A percentile compares a stretch with the other conserved stretches of the same genome.
These are phyloP conservation scores for Globisporangium viniferum DNA, from an alignment of 352 stramenopile genomes.

Conservation along the genomic window DNA sequence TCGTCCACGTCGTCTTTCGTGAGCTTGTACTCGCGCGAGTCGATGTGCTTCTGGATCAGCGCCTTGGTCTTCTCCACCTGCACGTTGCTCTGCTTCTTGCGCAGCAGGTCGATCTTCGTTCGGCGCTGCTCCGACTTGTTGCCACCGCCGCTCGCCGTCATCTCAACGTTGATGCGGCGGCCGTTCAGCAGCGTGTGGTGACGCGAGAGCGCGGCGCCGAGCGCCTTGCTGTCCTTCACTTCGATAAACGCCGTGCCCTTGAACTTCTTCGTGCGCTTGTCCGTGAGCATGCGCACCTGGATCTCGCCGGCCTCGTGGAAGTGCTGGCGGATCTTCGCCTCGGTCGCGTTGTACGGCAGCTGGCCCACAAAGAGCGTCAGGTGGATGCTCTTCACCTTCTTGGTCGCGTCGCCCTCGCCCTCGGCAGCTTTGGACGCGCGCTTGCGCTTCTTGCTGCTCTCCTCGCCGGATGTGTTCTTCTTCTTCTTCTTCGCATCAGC, in stretches of 20 bases:
- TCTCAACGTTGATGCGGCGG: constrained; percentile 85
- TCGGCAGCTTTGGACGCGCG: constrained; percentile 21
- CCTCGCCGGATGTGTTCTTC: constrained; percentile 21
- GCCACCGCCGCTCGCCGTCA: constrained; percentile 75
- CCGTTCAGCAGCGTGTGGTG: constrained; percentile 80
- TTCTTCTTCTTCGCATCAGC: constrained; percentile 18
- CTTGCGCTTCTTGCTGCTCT: constrained; percentile 52
- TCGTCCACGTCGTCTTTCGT: constrained; percentile 79
- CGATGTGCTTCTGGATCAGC: constrained; percentile 79
- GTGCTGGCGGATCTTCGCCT: constrained; percentile 59
- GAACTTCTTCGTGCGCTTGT: constrained; percentile 83
- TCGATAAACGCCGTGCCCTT: constrained; percentile 86
- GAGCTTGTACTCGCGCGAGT: constrained; percentile 67
- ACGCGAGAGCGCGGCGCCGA: constrained; percentile 69
- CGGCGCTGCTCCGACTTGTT: constrained; percentile 79
- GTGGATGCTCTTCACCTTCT: constrained; percentile 75
- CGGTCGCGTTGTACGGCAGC: constrained; percentile 72
- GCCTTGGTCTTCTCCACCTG: constrained; percentile 83
- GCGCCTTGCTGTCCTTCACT: constrained; percentile 77
- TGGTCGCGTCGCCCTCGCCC: constrained; percentile 20
- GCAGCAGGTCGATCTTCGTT: constrained; percentile 62
- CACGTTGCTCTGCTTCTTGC: constrained; percentile 81
- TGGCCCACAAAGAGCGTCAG: constrained; percentile 85
- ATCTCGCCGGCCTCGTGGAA: constrained; percentile 77
- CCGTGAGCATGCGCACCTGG: constrained; percentile 74